Evolutionary conservation across 768 basidiomycete species (phyloP), one percentile per base, ranked within the genome.

Genomic region (Rhodosporidiobolus sp.): DNA sequence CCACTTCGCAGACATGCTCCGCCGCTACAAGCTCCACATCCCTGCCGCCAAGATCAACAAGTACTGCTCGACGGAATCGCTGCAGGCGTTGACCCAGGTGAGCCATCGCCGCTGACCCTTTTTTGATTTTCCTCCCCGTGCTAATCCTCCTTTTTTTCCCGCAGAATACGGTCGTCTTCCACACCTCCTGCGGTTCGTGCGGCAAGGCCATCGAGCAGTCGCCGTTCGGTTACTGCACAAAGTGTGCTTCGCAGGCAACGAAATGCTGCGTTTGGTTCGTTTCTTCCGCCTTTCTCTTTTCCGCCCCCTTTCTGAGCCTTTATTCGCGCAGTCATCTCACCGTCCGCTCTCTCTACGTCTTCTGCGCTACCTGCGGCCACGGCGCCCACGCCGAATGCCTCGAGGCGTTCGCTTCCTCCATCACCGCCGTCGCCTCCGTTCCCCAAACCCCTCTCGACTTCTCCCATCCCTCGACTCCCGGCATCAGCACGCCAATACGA

Each of bases 121-220:
- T 28, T 52, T 46, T 12, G 32, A 9, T 4, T n/a, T 26, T 14
- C 11, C 0, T 6, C 24, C 7, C 17, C 17, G 6, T n/a, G 26
- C 53, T 49, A 30, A 48, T 3, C 34, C 24, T 9, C 5, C 30
- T 7, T 19, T 16, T 19, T 6, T 32, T 35, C 8, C 12, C 11
- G 38, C 55, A 76, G 72, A 69, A 70, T 50, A 65, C 63, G 19
- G 75, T 76, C 69, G 65, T 70, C 32, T 62, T 70, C 26, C 75
- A 76, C 63, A 73, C 60, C 0, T 53, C 75, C 0, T 76, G 75
- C 45, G 75, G 72, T 7, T 26, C 58, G 6, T 76, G 75, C 35
- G 71, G 72, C 19, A 73, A 73, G 54, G 69, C 58, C 1, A 56
- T 70, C 24, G 75, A 76, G 20, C 55, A 58, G 38, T 10, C 64